Evolutionary conservation across 2,329 filamentous ascomycete species (phyloP), one percentile per base, ranked within the genome.

Genomic region (Diplodia seriata): DNA sequence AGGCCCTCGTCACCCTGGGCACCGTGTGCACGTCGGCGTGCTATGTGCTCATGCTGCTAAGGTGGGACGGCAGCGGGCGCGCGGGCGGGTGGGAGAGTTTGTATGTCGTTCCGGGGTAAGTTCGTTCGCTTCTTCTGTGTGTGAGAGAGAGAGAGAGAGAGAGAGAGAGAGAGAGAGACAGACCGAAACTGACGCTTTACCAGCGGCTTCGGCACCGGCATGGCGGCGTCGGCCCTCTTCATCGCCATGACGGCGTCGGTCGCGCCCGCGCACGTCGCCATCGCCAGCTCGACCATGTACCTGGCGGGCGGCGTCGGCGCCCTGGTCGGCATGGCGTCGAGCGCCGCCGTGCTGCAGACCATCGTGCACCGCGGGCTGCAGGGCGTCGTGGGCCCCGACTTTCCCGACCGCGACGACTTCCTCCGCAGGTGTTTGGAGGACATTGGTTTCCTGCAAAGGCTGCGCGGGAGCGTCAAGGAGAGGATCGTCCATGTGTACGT

Each of bases 31-130:
- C 71, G 2, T 70, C 73, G 5, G 50, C 69, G n/a, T 70, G 71
- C 20, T 76, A 75, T 47, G 33, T 72, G 14, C 69, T 76, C 2
- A 33, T 76, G 14, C 72, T 76, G 14, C 38, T 76, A 3, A 72
- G 73, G 26, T 76, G 75, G 74, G 72, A 73, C 33, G 36, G 7
- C 33, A 11, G 7, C 31, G 40, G 74, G 74, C 1, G 74, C 50
- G 76, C 74, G 3, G 73, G 73, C 36, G 73, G 71, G 71, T 63
- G 73, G 20, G 74, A 75, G 57, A 73, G 72, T 2, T 49, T 75
- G 0, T 75, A 75, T 57, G 75, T 76, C 29, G 67, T 75, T 40
- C 74, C 74, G 0, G 74, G 61, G 61, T 64, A 23, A 26, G 61
- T 3, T 2, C 4, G 31, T n/a, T n/a, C n/a, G n/a, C n/a, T n/a